phyloP scores from a whole-genome alignment of 2,329 filamentous ascomycete genomes.

The Diaporthe ampelina region DNA sequence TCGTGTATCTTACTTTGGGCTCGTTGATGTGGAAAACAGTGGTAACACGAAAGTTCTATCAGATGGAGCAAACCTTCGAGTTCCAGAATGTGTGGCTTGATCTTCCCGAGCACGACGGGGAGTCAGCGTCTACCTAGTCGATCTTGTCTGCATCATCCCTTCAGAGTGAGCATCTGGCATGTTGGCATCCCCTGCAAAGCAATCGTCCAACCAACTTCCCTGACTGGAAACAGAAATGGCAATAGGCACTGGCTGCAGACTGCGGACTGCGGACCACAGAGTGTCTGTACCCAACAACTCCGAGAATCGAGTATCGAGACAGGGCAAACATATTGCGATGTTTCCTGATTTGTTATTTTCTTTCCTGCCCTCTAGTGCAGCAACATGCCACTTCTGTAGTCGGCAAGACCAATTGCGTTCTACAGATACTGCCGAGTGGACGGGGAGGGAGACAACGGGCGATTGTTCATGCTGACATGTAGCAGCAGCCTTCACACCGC shows the following conservation, averaged over 20 bases:
- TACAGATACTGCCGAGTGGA: conserved; percentile 11
- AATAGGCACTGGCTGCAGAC: conserved; percentile 4
- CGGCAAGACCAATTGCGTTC: background rate
- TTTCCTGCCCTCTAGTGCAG: background rate
- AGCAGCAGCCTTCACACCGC: conserved; percentile 28
- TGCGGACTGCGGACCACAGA: conserved; percentile 5
- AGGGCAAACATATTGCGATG: background rate
- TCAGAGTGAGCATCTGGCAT: conserved; percentile 27
- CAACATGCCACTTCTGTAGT: background rate
- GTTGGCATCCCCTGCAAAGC: conserved; percentile 35
- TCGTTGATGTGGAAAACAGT: background rate
- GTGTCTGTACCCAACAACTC: background rate
- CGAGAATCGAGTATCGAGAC: background rate
- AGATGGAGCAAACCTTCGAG: conserved; percentile 16
- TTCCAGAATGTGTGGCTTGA: conserved; percentile 23
- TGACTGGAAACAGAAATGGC: conserved; percentile 31
- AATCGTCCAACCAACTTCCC: conserved; percentile 36
- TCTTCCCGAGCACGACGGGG: conserved; percentile 15
- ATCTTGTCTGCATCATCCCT: conserved; percentile 33
- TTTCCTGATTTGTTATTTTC: background rate
- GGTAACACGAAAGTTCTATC: conserved; percentile 14
- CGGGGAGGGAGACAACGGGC: conserved; percentile 3
- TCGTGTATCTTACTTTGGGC: conserved; percentile 28
- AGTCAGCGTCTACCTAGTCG: conserved; percentile 20
- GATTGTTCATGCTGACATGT: conserved; percentile 22